Percentiles rank a stretch among this genome's conserved stretches.
Conservation (phyloP, 306 rosid species). For the Prunus mume region DNA sequence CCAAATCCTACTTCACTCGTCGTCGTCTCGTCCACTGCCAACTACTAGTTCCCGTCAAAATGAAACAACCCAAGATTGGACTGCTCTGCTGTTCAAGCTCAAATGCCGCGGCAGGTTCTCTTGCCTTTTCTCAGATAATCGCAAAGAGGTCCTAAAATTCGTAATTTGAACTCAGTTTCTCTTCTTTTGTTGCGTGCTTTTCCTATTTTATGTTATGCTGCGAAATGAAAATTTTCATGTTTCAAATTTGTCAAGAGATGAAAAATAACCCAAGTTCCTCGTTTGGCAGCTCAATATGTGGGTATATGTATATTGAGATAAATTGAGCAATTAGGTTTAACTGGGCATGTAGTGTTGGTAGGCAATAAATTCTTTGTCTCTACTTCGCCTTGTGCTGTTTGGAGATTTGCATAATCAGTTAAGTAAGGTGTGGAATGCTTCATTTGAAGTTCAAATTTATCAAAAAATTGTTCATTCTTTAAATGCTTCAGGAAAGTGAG, state of each 20-base stretch:
- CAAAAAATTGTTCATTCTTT: not conserved
- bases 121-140: conserved; percentile 74
- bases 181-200: not conserved
- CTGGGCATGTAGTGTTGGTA: not conserved
- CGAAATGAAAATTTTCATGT: not conserved
- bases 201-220: not conserved
- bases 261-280: not conserved
- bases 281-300: not conserved
- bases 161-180: not conserved
- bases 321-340: conserved; percentile 9
- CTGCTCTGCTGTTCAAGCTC: conserved; percentile 46
- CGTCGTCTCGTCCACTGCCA: conserved; percentile 9
- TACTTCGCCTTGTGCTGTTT: not conserved
- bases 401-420: not conserved
- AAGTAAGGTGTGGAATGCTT: not conserved
- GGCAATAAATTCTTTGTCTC: not conserved
- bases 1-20: conserved; percentile 18
- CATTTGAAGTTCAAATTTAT: not conserved
- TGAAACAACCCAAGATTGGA: conserved; percentile 33
- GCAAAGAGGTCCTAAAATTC: conserved; percentile 46
- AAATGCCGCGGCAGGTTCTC: conserved; percentile 52
- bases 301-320: not conserved
- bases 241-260: not conserved
- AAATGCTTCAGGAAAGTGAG: not conserved
- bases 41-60: conserved; percentile 19